These are phyloP conservation scores for Dioscorea dumetorum DNA, from an alignment of 106 monocot genomes.

Conservation along the genomic window DNA sequence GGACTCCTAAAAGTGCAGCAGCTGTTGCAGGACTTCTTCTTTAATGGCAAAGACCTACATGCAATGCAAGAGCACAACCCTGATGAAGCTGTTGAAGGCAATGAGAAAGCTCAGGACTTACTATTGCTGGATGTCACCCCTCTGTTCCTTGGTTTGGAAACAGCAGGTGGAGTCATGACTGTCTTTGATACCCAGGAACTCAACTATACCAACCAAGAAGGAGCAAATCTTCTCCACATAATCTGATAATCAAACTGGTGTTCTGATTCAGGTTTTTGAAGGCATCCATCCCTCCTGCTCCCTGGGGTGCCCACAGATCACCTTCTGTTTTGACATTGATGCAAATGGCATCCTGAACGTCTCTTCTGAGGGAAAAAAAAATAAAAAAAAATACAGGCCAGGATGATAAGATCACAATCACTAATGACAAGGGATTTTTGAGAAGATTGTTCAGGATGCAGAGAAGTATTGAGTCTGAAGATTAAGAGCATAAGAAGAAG, in stretches of 20 bases:
- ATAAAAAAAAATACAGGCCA: conserved; percentile 54
- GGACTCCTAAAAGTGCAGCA: conserved; percentile 35
- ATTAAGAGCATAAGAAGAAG: conserved; percentile 45
- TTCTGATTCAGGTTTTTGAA: conserved; percentile 34
- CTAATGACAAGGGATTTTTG: conserved; percentile 56
- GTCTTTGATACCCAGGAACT: conserved; percentile 30
- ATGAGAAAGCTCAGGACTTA: conserved; percentile 42
- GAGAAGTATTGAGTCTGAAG: conserved; percentile 65
- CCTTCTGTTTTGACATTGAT: conserved; percentile 60
- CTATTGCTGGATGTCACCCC: conserved; percentile 31
- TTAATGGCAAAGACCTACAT: conserved; percentile 29
- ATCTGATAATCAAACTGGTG: conserved; percentile 34
- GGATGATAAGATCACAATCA: conserved; percentile 68
- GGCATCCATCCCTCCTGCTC: conserved; percentile 67
- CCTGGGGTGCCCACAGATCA: conserved; percentile 58
- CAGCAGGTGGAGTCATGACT: conserved; percentile 29
- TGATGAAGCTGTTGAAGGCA: conserved; percentile 41
- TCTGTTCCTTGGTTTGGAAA: conserved; percentile 23
- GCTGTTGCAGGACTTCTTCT: conserved; percentile 23
- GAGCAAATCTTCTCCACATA: conserved; percentile 28
- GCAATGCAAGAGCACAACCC: conserved; percentile 25
- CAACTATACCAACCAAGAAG: conserved; percentile 32
- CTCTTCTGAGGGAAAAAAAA: conserved; percentile 72
- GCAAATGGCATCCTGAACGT: conserved; percentile 67
- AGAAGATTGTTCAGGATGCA: conserved; percentile 45